A percentile compares a stretch with the other conserved stretches of the same genome.
Evolutionary conservation across 2,329 filamentous ascomycete genomes (phyloP).

Genomic region (Epichloe elymi): DNA sequence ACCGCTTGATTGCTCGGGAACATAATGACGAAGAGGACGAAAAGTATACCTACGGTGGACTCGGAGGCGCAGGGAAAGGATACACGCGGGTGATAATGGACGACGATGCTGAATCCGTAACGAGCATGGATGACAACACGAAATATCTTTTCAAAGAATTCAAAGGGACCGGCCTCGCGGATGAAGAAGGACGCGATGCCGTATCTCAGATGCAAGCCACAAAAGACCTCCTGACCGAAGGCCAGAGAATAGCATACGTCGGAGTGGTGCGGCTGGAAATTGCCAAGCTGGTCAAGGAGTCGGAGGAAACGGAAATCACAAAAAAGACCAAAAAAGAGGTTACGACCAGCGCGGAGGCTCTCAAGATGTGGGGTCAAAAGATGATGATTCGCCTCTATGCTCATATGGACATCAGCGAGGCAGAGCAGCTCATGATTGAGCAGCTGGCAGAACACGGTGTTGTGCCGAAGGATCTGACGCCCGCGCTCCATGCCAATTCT

Average conservation of each 20-base stretch:
- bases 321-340: constrained; percentile 61
- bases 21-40: constrained; percentile 58
- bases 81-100: constrained; percentile 94
- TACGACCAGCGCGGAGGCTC: constrained; percentile 56
- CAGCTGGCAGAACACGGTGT: constrained; percentile 90
- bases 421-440: constrained; percentile 97
- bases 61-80: constrained; percentile 84
- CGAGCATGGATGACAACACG: constrained; percentile 94
- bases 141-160: constrained; percentile 82
- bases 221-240: constrained; percentile 88
- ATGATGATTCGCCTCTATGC: constrained; percentile 92
- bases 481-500: constrained; percentile 79
- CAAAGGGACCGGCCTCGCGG: constrained; percentile 38
- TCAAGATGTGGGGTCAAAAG: constrained; percentile 90
- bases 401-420: constrained; percentile 90
- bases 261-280: constrained; percentile 76
- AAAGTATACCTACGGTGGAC: constrained; percentile 54
- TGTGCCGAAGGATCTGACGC: constrained; percentile 67
- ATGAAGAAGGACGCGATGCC: constrained; percentile 71
- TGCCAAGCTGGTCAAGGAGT: constrained; percentile 58
- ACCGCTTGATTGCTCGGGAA: constrained; percentile 73
- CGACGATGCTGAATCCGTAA: constrained; percentile 85
- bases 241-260: constrained; percentile 91
- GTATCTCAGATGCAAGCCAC: constrained; percentile 88
- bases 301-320: constrained; percentile 47